phyloP scores from a whole-genome alignment of 768 basidiomycete species.

The Gymnopilus junonius region DNA sequence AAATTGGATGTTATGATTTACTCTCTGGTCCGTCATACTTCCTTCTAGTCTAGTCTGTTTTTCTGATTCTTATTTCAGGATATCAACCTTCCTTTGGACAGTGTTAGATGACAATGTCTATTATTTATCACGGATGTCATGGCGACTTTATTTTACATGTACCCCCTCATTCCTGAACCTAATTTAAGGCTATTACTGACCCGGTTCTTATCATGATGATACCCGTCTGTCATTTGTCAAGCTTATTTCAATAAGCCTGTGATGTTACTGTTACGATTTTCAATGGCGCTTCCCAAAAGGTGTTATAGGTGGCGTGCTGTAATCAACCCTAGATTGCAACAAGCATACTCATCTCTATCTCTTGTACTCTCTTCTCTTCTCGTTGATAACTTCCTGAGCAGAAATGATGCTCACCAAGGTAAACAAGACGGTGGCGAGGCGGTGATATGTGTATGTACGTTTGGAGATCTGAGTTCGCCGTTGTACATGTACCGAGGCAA shows the following conservation, averaged over 20 bases:
- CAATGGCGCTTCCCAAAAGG: not conserved
- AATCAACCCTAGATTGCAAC: not conserved
- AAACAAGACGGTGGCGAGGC: not conserved
- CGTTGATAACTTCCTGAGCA: not conserved
- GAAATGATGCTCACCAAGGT: not conserved
- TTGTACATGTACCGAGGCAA: too few species aligned
- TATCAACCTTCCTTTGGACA: not conserved
- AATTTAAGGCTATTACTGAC: not conserved
- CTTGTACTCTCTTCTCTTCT: not conserved
- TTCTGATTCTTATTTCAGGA: not conserved
- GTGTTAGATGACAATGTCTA: not conserved
- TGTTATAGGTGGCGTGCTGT: not conserved
- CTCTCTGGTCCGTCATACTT: not conserved
- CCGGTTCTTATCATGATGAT: not conserved
- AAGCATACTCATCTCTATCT: not conserved
- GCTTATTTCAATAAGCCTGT: not conserved
- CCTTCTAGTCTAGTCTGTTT: not conserved
- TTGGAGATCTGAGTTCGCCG: too few species aligned
- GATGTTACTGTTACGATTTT: too few species aligned
- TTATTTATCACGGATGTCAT: not conserved
- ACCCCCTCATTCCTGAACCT: too few species aligned
- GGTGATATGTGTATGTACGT: not conserved
- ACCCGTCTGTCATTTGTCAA: not conserved
- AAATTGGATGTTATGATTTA: conserved; percentile 7
- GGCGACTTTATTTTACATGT: not conserved